Evolutionary conservation across 2,329 filamentous ascomycete genomes (phyloP).

Genomic region (Fusarium sp.): DNA sequence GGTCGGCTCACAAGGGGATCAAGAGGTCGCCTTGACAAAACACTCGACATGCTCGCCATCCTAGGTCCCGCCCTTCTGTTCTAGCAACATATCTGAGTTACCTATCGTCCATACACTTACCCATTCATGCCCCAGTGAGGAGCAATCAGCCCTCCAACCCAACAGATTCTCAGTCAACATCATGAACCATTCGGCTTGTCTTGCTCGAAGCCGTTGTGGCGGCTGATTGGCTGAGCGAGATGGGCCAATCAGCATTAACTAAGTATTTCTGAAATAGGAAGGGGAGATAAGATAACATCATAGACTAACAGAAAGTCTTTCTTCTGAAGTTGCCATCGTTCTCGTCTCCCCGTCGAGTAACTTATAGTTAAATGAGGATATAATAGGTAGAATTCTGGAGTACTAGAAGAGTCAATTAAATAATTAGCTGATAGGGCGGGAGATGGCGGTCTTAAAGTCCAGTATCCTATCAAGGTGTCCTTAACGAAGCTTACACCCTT

Average conservation of each 20-base stretch:
- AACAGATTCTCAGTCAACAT: background rate
- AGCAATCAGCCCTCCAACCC: background rate
- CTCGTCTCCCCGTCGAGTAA: background rate
- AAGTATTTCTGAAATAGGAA: background rate
- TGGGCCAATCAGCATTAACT: background rate
- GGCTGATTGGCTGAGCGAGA: background rate
- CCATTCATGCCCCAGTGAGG: background rate
- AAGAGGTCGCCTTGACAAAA: too few relatives aligned
- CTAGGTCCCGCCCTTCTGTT: background rate
- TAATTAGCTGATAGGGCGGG: background rate
- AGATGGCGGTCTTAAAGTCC: background rate
- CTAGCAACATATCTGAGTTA: background rate
- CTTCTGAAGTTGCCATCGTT: background rate
- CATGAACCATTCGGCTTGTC: background rate
- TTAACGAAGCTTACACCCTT: background rate
- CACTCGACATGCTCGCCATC: background rate
- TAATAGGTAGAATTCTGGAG: background rate
- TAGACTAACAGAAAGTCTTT: background rate
- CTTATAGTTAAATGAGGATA: fast-evolving
- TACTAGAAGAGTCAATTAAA: background rate
- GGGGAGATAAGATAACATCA: background rate
- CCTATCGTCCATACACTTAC: background rate
- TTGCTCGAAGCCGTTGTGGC: background rate
- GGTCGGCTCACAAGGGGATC: too few relatives aligned
- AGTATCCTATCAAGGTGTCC: background rate